A percentile compares a stretch with the other conserved stretches of the same genome.
Conservation (phyloP, 2,329 filamentous ascomycete species). For the Colletotrichum incanum region DNA sequence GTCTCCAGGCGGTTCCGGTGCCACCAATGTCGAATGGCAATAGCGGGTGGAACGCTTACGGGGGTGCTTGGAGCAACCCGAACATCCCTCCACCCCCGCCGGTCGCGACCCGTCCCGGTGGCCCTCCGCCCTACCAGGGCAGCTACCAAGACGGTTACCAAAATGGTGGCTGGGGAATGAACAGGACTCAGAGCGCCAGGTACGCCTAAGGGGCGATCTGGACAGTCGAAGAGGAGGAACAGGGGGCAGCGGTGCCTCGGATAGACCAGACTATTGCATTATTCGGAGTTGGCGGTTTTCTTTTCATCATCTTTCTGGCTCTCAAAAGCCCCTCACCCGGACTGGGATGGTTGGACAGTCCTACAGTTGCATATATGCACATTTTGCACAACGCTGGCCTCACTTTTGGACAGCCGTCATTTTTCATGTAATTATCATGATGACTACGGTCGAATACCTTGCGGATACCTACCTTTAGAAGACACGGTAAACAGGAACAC, state of each 20-base stretch:
- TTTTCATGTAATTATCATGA: constrained; percentile 36
- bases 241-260: not conserved
- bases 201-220: constrained; percentile 44
- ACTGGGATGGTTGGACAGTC: constrained; percentile 10
- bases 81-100: constrained; percentile 38
- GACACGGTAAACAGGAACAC: constrained; percentile 14
- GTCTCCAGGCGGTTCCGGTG: constrained; percentile 45
- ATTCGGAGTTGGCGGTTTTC: constrained; percentile 41
- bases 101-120: constrained; percentile 28
- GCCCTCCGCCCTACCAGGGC: constrained; percentile 22
- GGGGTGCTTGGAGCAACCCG: constrained; percentile 36
- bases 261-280: constrained; percentile 40
- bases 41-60: constrained; percentile 43
- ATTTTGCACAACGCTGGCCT: not conserved
- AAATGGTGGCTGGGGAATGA: constrained; percentile 30
- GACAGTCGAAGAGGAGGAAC: not conserved
- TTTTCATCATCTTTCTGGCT: constrained; percentile 8
- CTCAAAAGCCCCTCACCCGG: constrained; percentile 6
- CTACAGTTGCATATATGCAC: constrained; percentile 19
- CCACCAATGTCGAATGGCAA: constrained; percentile 38
- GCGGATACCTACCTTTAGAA: constrained; percentile 25
- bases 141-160: constrained; percentile 20
- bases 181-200: constrained; percentile 44
- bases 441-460: constrained; percentile 28
- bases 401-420: not conserved